Evolutionary conservation across 2,329 filamentous ascomycete species (phyloP), one percentile per base, ranked within the genome.

Genomic region (Samsoniella hepiali): DNA sequence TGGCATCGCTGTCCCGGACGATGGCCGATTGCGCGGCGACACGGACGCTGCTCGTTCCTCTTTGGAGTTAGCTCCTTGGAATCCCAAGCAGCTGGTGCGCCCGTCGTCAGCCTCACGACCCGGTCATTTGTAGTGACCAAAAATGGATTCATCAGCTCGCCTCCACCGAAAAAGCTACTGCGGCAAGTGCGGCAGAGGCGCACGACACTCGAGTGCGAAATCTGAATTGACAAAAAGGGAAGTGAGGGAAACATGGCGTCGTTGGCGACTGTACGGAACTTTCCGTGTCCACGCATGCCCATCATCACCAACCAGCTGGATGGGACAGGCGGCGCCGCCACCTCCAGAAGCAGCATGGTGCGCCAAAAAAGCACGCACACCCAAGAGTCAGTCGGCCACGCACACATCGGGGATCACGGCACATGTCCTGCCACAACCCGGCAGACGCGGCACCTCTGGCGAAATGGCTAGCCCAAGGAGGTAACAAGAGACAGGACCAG

Each of bases 111-210:
- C 58, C 49, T 61, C 58, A 53, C 29, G 42, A 58, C 55, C 34
- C 27, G 27, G n/a, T 51, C 27, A 49, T 50, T 51, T 51, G 27
- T 22, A 40, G 56, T 15, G 11, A 27, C 44, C 57, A 59, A 51
- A 59, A 51, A 58, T 58, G 53, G 55, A 47, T 29, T 51, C 17
- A 34, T 15, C 58, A 45, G 29, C 58, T 34, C 17, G 22, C 45
- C 58, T 61, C 58, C 49, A 61, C 58, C 29, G 38, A 61, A 61
- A 38, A 45, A 54, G 49, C 47, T 58, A 34, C 38, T 54, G 44
- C 58, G 58, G 58, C 38, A 61, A 27, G 27, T n/a, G 58, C 58
- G 58, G 58, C 58, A 54, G 58, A 61, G 58, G 58, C 58, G 58
- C 49, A 50, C 36, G 49, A 53, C n/a, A 29, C 22, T 44, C 36